phyloP scores from a whole-genome alignment of 108 stramenopile species.

The Skeletonema potamos region DNA sequence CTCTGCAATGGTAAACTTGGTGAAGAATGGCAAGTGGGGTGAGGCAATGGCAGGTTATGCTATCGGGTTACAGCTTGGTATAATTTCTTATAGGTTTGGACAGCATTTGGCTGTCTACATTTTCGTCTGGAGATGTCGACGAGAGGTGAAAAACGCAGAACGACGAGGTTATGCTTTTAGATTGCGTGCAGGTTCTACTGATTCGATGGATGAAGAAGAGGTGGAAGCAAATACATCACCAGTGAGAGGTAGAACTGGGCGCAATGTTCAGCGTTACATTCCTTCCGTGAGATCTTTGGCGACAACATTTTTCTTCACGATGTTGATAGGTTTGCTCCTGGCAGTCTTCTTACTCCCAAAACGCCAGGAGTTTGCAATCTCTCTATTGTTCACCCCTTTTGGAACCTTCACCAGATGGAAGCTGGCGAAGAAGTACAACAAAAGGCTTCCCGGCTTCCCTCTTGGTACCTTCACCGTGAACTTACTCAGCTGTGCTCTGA shows the following conservation, averaged over 20 bases:
- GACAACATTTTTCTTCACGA: slow-evolving; percentile 67
- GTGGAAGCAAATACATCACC: slow-evolving; percentile 12
- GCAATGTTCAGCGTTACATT: slow-evolving; percentile 17
- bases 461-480: slow-evolving; percentile 83
- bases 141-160: slow-evolving; percentile 61
- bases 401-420: slow-evolving; percentile 78
- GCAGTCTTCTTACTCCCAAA: slow-evolving; percentile 67
- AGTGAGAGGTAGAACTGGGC: background rate
- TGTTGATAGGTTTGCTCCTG: slow-evolving; percentile 46
- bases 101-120: slow-evolving; percentile 80
- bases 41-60: slow-evolving; percentile 72
- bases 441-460: slow-evolving; percentile 70
- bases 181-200: slow-evolving; percentile 46
- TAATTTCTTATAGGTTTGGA: slow-evolving; percentile 78
- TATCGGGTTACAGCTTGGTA: slow-evolving; percentile 74
- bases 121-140: slow-evolving; percentile 77
- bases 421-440: slow-evolving; percentile 60
- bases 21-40: slow-evolving; percentile 57
- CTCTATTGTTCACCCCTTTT: slow-evolving; percentile 77
- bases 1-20: slow-evolving; percentile 69
- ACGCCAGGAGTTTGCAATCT: slow-evolving; percentile 61
- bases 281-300: slow-evolving; percentile 71
- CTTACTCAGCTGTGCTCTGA: slow-evolving; percentile 70
- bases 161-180: slow-evolving; percentile 78
- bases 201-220: slow-evolving; percentile 10